phyloP scores from a whole-genome alignment of 1,284 basidiomycete genomes.

The Rhodotorula sp. region DNA sequence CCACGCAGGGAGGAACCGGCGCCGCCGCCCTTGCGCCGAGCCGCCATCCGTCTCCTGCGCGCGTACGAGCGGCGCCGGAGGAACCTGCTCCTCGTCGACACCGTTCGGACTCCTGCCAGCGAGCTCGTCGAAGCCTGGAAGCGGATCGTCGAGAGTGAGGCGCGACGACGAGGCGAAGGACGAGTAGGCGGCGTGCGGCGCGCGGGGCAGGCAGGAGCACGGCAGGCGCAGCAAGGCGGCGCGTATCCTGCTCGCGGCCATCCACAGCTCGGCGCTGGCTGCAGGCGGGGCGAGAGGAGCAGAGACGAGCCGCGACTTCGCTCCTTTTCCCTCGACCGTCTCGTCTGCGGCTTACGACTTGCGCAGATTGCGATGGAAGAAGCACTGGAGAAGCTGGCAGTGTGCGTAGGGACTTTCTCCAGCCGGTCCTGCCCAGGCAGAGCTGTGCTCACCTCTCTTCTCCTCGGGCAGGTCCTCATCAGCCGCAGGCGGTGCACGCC shows the following conservation, averaged over 20 bases:
- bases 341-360: not conserved
- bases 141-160: conserved; percentile 19
- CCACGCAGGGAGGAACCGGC: not conserved
- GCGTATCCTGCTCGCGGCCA: not conserved
- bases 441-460: not conserved
- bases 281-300: not conserved
- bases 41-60: not conserved
- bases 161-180: conserved; percentile 19
- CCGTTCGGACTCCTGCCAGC: too few relatives aligned
- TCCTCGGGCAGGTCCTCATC: not conserved
- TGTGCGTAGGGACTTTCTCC: not conserved
- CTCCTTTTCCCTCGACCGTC: not conserved
- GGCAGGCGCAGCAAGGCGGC: not conserved
- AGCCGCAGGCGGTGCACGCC: not conserved
- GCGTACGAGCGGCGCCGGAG: not conserved
- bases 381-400: too few relatives aligned
- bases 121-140: not conserved
- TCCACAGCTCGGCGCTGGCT: not conserved
- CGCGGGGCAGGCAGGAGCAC: not conserved
- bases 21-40: not conserved
- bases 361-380: not conserved
- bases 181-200: not conserved
- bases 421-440: too few relatives aligned
- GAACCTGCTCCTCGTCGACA: not conserved
- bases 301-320: not conserved